Evolutionary conservation across 2,329 filamentous ascomycete species (phyloP).

Genomic region (Fonsecaea erecta): DNA sequence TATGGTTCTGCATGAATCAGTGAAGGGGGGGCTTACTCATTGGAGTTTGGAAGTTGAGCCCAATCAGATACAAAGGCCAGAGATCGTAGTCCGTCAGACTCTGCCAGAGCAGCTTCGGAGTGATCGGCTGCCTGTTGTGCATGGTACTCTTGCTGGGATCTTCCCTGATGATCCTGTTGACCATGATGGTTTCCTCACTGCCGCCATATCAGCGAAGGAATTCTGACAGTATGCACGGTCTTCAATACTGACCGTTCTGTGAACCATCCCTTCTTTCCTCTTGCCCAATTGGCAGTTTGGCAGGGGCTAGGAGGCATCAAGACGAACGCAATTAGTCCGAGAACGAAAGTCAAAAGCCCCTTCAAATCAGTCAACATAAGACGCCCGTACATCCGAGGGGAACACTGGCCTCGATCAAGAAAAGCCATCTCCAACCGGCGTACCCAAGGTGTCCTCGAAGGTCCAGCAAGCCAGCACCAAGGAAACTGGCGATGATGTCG

Average conservation of each 20-base stretch:
- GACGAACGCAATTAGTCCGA: slow-evolving; percentile 50
- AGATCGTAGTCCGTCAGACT: slow-evolving; percentile 45
- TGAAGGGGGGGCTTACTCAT: slow-evolving; percentile 22
- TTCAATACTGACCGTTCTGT: slow-evolving; percentile 49
- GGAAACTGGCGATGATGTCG: slow-evolving; percentile 51
- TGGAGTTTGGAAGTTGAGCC: slow-evolving; percentile 38
- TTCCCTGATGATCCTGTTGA: slow-evolving; percentile 61
- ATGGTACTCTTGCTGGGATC: slow-evolving; percentile 46
- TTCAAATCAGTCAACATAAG: slow-evolving; percentile 32
- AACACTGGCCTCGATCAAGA: slow-evolving; percentile 44
- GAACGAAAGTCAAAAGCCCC: slow-evolving; percentile 49
- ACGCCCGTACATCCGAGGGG: slow-evolving; percentile 41
- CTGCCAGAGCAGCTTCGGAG: slow-evolving; percentile 41
- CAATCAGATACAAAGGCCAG: slow-evolving; percentile 46
- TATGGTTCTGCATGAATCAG: neutral
- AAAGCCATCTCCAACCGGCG: slow-evolving; percentile 39
- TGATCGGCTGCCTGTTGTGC: slow-evolving; percentile 46
- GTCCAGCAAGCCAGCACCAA: slow-evolving; percentile 50
- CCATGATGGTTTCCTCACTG: slow-evolving; percentile 65
- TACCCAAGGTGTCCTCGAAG: slow-evolving; percentile 39
- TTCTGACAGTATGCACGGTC: neutral
- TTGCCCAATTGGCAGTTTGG: slow-evolving; percentile 61
- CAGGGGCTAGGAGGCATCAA: slow-evolving; percentile 47
- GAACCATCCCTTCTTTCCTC: slow-evolving; percentile 65
- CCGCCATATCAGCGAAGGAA: neutral